Conservation (phyloP, 106 monocot genomes). For the Dendrobium officinale region DNA sequence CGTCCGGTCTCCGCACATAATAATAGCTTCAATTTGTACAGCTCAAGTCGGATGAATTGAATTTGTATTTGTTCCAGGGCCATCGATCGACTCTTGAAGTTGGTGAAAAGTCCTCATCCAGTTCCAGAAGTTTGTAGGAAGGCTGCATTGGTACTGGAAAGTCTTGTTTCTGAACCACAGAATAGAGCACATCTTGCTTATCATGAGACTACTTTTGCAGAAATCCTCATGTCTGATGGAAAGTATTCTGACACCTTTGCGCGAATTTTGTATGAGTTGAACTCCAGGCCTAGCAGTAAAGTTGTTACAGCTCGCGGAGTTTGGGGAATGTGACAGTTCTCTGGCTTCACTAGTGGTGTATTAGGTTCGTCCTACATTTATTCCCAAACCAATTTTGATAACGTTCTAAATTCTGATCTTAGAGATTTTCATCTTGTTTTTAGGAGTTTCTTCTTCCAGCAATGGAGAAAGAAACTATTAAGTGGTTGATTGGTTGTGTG, state of each 20-base stretch:
- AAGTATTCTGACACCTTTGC: constrained; percentile 75
- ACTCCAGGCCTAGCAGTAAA: constrained; percentile 64
- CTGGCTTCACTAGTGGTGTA: background rate
- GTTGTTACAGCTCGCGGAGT: constrained; percentile 41
- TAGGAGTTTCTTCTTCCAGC: too few relatives aligned
- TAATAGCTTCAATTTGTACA: background rate
- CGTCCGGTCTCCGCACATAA: too few relatives aligned
- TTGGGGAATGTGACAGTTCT: constrained; percentile 69
- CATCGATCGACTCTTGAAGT: constrained; percentile 78
- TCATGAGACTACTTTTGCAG: constrained; percentile 77
- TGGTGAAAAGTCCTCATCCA: constrained; percentile 71
- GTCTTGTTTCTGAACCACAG: constrained; percentile 87
- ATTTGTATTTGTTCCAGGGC: constrained; percentile 49
- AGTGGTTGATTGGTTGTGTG: too few relatives aligned
- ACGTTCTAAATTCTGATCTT: too few relatives aligned
- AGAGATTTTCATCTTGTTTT: too few relatives aligned
- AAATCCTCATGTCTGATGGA: constrained; percentile 68
- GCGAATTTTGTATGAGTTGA: constrained; percentile 80
- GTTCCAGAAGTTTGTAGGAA: constrained; percentile 93
- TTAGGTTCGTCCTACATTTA: background rate
- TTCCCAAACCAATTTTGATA: too few relatives aligned
- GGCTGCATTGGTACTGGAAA: constrained; percentile 78
- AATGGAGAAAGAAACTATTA: too few relatives aligned
- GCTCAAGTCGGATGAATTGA: background rate
- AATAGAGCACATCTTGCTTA: constrained; percentile 63